Evolutionary conservation across 2,329 filamentous ascomycete genomes (phyloP).

Genomic region (Ophiosphaerella korrae): DNA sequence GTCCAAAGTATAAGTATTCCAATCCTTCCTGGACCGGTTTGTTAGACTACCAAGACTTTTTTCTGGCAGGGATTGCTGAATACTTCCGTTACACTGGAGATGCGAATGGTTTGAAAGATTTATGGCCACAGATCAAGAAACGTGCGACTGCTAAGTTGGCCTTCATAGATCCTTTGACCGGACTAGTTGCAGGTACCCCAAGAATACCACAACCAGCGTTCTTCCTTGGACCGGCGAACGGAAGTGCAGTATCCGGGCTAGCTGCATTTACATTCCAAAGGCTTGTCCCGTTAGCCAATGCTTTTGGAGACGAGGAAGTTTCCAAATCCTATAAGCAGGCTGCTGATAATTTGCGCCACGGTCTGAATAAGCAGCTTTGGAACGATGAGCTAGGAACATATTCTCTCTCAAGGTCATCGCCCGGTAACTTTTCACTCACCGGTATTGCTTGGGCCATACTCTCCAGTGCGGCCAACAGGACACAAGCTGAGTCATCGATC

Average conservation of each 20-base stretch:
- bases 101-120: conserved; percentile 11
- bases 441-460: conserved; percentile 43
- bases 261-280: conserved; percentile 32
- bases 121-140: conserved; percentile 34
- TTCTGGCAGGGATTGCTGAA: conserved; percentile 32
- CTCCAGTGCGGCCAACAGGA: conserved; percentile 40
- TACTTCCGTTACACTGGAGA: conserved; percentile 33
- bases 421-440: conserved; percentile 40
- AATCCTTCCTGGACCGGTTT: conserved; percentile 11
- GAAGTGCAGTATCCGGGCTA: conserved; percentile 30
- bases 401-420: conserved; percentile 28
- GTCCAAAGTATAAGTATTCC: conserved; percentile 5
- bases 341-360: conserved; percentile 21
- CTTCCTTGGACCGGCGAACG: conserved; percentile 40
- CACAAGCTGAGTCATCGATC: conserved; percentile 37
- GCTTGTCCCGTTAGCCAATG: conserved; percentile 35
- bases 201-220: conserved; percentile 1
- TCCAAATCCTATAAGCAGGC: conserved; percentile 18
- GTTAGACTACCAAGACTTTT: conserved; percentile 41
- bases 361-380: conserved; percentile 34
- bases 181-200: conserved; percentile 25
- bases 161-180: conserved; percentile 33
- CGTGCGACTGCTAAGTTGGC: conserved; percentile 21
- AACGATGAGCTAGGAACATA: conserved; percentile 39
- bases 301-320: conserved; percentile 33